These are phyloP conservation scores for Gaeumannomyces tritici DNA, from an alignment of 2,329 filamentous ascomycete genomes.

Conservation along the genomic window DNA sequence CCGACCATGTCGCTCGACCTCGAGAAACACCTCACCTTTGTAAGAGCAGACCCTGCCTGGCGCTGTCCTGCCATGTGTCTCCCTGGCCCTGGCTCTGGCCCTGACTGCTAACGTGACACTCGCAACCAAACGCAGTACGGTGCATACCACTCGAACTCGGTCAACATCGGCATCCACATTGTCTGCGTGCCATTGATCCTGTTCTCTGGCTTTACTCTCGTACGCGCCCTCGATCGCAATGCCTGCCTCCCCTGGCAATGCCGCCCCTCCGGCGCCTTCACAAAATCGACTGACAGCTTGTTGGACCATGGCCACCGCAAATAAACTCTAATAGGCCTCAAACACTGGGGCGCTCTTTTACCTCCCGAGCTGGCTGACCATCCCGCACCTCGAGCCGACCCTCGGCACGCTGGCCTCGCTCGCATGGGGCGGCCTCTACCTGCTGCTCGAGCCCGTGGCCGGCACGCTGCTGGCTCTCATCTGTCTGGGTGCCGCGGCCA, in stretches of 20 bases:
- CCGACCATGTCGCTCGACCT: slow-evolving; percentile 59
- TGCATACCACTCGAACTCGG: slow-evolving; percentile 68
- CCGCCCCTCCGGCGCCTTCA: not conserved
- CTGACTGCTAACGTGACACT: not conserved
- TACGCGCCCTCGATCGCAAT: slow-evolving; percentile 28
- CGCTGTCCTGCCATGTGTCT: not conserved
- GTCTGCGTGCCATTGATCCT: slow-evolving; percentile 69
- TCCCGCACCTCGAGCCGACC: slow-evolving; percentile 58
- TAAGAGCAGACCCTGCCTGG: slow-evolving; percentile 31
- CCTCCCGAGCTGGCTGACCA: slow-evolving; percentile 56
- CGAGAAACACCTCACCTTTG: slow-evolving; percentile 74
- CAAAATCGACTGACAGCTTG: not conserved
- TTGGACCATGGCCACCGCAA: slow-evolving; percentile 7
- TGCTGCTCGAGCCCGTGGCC: slow-evolving; percentile 89
- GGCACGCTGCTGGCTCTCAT: slow-evolving; percentile 68
- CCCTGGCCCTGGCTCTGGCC: too few species aligned
- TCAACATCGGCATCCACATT: slow-evolving; percentile 74
- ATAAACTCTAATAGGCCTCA: slow-evolving; percentile 35
- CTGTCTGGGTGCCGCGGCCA: slow-evolving; percentile 65
- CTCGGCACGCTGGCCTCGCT: slow-evolving; percentile 55
- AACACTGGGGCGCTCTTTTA: slow-evolving; percentile 55
- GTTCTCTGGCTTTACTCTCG: slow-evolving; percentile 61
- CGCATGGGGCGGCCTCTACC: slow-evolving; percentile 69
- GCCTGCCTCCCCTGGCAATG: slow-evolving; percentile 6
- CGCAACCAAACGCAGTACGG: slow-evolving; percentile 55